Percentiles rank a stretch among this genome's conserved stretches.
These are phyloP conservation scores for Daldinia caldariorum DNA, from an alignment of 495 filamentous ascomycete species.

Conservation along the genomic window DNA sequence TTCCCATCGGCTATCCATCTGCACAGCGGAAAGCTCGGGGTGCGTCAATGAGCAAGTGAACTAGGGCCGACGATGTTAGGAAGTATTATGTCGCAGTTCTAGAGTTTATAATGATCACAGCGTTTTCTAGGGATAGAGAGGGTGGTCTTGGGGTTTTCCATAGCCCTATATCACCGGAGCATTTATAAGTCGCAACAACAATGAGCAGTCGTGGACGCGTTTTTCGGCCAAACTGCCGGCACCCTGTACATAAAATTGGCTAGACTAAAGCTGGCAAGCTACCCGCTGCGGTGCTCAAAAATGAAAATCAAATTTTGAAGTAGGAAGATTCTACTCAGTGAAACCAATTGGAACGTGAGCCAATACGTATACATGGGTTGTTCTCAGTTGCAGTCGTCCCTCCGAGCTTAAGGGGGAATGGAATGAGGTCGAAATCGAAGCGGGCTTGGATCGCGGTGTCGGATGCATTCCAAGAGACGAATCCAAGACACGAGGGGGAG, in stretches of 20 bases:
- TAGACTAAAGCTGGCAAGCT: conserved; percentile 20
- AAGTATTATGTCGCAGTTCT: conserved; percentile 21
- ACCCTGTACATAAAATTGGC: conserved; percentile 45
- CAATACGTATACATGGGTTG: conserved; percentile 3
- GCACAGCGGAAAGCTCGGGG: conserved; percentile 28
- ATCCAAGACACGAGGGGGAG: conserved; percentile 45
- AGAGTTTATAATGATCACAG: conserved; percentile 36
- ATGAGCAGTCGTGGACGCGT: conserved; percentile 25
- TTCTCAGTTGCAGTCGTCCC: conserved; percentile 10
- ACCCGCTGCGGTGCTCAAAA: conserved; percentile 37
- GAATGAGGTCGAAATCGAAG: conserved; percentile 29
- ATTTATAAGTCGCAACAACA: conserved; percentile 28
- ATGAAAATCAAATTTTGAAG: conserved; percentile 42
- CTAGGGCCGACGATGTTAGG: conserved; percentile 18
- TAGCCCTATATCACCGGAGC: conserved; percentile 16
- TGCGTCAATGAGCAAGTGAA: conserved; percentile 21
- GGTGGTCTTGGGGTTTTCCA: conserved; percentile 19
- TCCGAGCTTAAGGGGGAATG: conserved; percentile 8
- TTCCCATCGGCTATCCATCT: conserved; percentile 30
- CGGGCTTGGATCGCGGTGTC: conserved; percentile 2
- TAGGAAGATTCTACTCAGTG: conserved; percentile 32
- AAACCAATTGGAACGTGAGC: conserved; percentile 37
- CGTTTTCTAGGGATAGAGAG: conserved; percentile 30
- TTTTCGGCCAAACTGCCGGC: conserved; percentile 32
- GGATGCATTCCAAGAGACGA: conserved; percentile 46